Percentiles rank a stretch among this genome's conserved stretches.
Evolutionary conservation across 1,284 basidiomycete species (phyloP).

Genomic region (Omphalotus olearius): DNA sequence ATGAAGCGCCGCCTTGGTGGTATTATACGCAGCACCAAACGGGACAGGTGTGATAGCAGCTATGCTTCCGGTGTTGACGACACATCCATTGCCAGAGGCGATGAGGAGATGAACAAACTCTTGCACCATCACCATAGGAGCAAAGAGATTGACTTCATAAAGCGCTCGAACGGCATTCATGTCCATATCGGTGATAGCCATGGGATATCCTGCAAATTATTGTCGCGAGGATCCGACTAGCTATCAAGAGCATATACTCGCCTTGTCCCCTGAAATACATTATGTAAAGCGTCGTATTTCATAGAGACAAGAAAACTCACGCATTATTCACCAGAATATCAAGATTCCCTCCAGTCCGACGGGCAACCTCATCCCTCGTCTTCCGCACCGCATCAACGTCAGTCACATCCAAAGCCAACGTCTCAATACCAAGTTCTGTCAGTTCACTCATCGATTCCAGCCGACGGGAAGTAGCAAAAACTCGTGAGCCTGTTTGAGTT

Average conservation of each 20-base stretch:
- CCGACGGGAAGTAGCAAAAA: conserved; percentile 28
- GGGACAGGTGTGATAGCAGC: conserved; percentile 23
- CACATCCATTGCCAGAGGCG: conserved; percentile 20
- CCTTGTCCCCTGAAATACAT: conserved; percentile 9
- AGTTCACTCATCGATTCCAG: conserved; percentile 23
- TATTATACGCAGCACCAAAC: conserved; percentile 24
- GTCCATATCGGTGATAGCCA: conserved; percentile 19
- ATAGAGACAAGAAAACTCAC: conserved; percentile 17
- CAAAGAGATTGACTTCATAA: conserved; percentile 28
- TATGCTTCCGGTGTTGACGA: conserved; percentile 26
- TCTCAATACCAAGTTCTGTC: conserved; percentile 21
- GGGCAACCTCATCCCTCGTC: conserved; percentile 17
- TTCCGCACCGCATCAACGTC: conserved; percentile 18
- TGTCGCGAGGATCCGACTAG: background rate
- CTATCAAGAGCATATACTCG: background rate
- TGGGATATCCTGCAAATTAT: background rate
- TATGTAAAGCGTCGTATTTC: no score
- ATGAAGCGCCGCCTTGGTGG: conserved; percentile 27
- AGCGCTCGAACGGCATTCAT: conserved; percentile 18
- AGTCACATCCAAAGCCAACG: conserved; percentile 27
- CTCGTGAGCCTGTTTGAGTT: conserved; percentile 21
- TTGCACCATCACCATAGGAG: conserved; percentile 24
- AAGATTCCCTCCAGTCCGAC: conserved; percentile 24
- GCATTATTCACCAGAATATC: conserved; percentile 31
- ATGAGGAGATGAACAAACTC: conserved; percentile 27